Percentiles rank a stretch among this genome's conserved stretches.
Evolutionary conservation across 495 filamentous ascomycete species (phyloP).

Genomic region (Darksidea phi): DNA sequence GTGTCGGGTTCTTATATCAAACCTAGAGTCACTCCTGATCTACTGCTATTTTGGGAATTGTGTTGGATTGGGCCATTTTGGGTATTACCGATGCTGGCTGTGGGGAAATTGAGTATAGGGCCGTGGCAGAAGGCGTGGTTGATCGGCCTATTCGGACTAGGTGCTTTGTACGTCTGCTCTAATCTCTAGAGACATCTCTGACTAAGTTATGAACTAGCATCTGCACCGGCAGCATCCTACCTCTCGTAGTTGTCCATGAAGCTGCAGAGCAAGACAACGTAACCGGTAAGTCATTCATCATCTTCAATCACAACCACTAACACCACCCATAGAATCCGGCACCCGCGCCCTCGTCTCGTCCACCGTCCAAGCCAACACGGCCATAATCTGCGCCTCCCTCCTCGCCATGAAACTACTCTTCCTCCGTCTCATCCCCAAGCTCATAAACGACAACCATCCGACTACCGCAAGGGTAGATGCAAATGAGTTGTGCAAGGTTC

Average conservation of each 20-base stretch:
- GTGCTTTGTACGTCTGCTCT: constrained; percentile 45
- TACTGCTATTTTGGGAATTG: constrained; percentile 35
- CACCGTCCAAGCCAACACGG: constrained; percentile 42
- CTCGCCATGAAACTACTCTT: constrained; percentile 41
- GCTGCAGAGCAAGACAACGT: constrained; percentile 8
- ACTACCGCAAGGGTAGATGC: too few species aligned
- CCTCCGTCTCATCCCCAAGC: constrained; percentile 33
- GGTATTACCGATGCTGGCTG: constrained; percentile 39
- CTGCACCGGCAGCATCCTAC: constrained; percentile 37
- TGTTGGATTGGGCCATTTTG: constrained; percentile 37
- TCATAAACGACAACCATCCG: constrained; percentile 15
- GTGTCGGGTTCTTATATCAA: constrained; percentile 35
- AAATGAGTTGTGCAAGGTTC: too few species aligned
- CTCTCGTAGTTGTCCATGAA: constrained; percentile 11
- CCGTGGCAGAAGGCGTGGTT: constrained; percentile 51
- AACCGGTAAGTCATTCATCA: constrained; percentile 17
- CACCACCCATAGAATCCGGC: constrained; percentile 20
- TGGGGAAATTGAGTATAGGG: constrained; percentile 34
- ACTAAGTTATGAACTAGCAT: constrained; percentile 23
- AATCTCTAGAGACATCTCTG: neutral
- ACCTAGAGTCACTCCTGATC: constrained; percentile 36
- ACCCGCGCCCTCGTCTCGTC: constrained; percentile 41
- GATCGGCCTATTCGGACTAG: constrained; percentile 56
- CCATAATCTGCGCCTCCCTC: constrained; percentile 45
- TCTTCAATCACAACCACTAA: neutral